Base-by-base conservation (phyloP, 768 basidiomycete species). In the Boletus rubescentipes region DNA sequence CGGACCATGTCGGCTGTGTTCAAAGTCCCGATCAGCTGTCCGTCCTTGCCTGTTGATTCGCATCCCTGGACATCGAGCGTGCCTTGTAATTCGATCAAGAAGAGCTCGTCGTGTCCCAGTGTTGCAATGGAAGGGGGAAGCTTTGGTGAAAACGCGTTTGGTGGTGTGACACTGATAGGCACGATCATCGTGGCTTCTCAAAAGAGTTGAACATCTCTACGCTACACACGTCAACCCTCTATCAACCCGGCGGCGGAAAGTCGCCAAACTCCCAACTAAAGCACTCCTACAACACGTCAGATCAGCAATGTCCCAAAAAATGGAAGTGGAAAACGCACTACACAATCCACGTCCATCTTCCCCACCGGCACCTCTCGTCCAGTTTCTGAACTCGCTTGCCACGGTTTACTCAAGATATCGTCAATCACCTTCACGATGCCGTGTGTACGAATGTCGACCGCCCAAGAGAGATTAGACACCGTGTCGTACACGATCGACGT, bases 401-500 rank as follows among this genome's bases (percentile, higher is more conserved):
- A 96, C 3, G 87, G 86, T 37, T 84, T 71, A 4, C 73, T 76
- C 47, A 96, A 73, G 18, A 96, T 55, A 49, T 79, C 78, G 53
- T 93, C 88, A 59, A 95, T 90, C 40, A 96, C 80, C 46, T 75
- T 83, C 26, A 84, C 83, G 59, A 97, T 94, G 5, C 83, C 78
- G 61, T 97, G 94, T 3, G 76, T 89, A 23, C 91, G 82, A 39
- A 97, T 68, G 65, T 93, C 85, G 26, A 93, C 92, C 1, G 82
- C 57, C 96, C 96, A 99, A 4, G 86, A 84, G 4, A 87, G 75
- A 61, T 91, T 84, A 2, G 85, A 82, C 18, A 98, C 93, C 0
- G 95, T 96, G 67, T 99, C 96, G 70, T 95, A 98, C 40, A 95
- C 68, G 59, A 97, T 91, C 2, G 86, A 81, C 66, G 81, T 80